A percentile compares a stretch with the other conserved stretches of the same genome.
Evolutionary conservation across 768 basidiomycete genomes (phyloP).

Genomic region (Tephrocybe sp.): DNA sequence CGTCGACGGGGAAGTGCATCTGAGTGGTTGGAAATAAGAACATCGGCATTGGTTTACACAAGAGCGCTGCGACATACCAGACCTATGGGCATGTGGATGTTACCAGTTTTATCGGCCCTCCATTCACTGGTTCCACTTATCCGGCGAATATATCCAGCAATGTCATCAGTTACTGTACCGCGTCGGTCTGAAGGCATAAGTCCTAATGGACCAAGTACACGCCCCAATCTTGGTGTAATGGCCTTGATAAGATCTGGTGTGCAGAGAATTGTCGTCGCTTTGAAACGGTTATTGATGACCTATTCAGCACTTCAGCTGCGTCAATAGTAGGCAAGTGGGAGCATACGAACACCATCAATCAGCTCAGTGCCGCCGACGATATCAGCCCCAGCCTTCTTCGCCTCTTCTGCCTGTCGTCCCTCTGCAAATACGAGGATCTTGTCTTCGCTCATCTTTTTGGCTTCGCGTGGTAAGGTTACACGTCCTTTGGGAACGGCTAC

Average conservation of each 20-base stretch:
- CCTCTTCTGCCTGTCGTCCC: constrained; percentile 78
- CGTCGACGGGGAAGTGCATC: constrained; percentile 73
- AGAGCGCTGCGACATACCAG: constrained; percentile 64
- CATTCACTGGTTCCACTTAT: constrained; percentile 87
- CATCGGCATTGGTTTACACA: neutral
- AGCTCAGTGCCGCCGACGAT: constrained; percentile 90
- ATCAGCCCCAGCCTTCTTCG: constrained; percentile 84
- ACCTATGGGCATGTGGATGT: constrained; percentile 80
- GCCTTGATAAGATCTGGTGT: constrained; percentile 76
- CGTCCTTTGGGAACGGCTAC: constrained; percentile 88
- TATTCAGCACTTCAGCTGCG: constrained; percentile 25
- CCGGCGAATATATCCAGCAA: constrained; percentile 76
- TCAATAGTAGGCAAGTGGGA: constrained; percentile 6
- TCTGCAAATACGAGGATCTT: constrained; percentile 94
- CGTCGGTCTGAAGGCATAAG: constrained; percentile 94
- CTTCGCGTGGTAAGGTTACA: constrained; percentile 79
- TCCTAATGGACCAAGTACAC: constrained; percentile 82
- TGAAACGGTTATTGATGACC: constrained; percentile 73
- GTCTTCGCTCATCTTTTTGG: constrained; percentile 68
- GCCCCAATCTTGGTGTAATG: constrained; percentile 80
- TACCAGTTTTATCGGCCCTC: constrained; percentile 87
- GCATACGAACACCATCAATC: constrained; percentile 72
- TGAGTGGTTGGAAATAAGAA: constrained; percentile 26
- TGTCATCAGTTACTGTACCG: constrained; percentile 91
- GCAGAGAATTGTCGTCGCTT: constrained; percentile 83